These are phyloP conservation scores for Aphanomyces euteiches DNA, from an alignment of 352 stramenopile genomes.

Conservation along the genomic window DNA sequence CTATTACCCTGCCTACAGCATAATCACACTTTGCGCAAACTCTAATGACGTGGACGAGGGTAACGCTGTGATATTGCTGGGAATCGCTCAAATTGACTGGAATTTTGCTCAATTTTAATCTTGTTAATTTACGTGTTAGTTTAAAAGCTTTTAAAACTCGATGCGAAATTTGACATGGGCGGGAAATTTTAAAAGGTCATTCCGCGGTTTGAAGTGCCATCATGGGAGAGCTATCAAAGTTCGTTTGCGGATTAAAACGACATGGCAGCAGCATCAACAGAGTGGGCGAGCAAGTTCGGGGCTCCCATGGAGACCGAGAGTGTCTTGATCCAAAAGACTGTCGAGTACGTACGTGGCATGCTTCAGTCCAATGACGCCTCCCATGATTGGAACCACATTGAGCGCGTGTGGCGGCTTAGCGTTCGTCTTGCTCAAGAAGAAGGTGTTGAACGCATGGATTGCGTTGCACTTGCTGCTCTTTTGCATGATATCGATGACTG, in stretches of 20 bases:
- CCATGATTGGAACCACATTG: slow-evolving; percentile 85
- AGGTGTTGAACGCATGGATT: slow-evolving; percentile 60
- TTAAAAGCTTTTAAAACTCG: too few relatives aligned
- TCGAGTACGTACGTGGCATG: slow-evolving; percentile 66
- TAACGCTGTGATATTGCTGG: too few relatives aligned
- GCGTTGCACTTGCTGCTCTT: slow-evolving; percentile 79
- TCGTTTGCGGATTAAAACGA: not conserved
- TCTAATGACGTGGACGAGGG: too few relatives aligned
- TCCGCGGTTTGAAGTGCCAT: too few relatives aligned
- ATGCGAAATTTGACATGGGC: too few relatives aligned
- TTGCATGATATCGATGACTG: slow-evolving; percentile 90
- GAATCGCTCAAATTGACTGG: too few relatives aligned
- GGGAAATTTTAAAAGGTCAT: too few relatives aligned
- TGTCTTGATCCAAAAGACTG: slow-evolving; percentile 58
- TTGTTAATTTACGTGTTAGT: too few relatives aligned
- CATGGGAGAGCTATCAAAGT: too few relatives aligned
- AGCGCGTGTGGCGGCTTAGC: slow-evolving; percentile 79
- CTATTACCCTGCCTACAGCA: too few relatives aligned
- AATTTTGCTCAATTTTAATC: too few relatives aligned
- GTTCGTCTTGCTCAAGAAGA: slow-evolving; percentile 69
- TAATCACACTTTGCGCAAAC: too few relatives aligned
- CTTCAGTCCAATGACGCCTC: slow-evolving; percentile 76
- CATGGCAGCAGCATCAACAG: not conserved
- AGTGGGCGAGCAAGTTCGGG: slow-evolving; percentile 9
- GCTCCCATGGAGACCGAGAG: slow-evolving; percentile 18